A percentile compares a stretch with the other conserved stretches of the same genome.
Evolutionary conservation across 177 flowering plant species (phyloP).

Genomic region (Vitis hybrid): DNA sequence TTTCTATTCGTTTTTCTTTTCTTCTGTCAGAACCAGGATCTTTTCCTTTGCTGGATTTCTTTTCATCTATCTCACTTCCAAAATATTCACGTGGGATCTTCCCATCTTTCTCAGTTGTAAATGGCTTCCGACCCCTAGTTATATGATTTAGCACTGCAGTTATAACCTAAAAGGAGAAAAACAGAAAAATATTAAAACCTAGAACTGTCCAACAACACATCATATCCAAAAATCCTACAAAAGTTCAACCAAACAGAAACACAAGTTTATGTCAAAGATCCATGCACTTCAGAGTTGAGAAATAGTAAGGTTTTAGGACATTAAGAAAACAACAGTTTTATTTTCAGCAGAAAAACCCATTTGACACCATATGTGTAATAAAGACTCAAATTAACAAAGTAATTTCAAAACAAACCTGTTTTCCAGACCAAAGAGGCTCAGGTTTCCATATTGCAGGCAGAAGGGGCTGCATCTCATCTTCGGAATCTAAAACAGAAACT

Average conservation of each 20-base stretch:
- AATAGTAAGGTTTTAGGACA: too few species aligned
- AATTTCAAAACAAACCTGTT: conserved; percentile 57
- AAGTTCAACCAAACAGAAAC: background rate
- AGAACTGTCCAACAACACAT: background rate
- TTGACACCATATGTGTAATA: too few species aligned
- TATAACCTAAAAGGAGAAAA: conserved; percentile 59
- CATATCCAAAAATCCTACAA: background rate
- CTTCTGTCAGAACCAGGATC: background rate
- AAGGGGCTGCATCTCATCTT: conserved; percentile 48
- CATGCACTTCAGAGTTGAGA: too few species aligned
- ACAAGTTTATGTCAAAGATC: too few species aligned
- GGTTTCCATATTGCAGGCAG: conserved; percentile 86
- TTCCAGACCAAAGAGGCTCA: conserved; percentile 89
- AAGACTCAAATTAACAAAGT: background rate
- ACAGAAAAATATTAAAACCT: background rate
- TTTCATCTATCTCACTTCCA: conserved; percentile 20
- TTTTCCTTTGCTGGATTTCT: background rate
- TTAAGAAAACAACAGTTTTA: too few species aligned
- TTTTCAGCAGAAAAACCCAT: background rate
- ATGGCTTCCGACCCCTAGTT: conserved; percentile 63
- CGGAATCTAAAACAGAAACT: conserved; percentile 39
- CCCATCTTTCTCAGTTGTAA: conserved; percentile 62
- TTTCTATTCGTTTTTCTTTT: background rate
- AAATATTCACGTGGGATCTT: conserved; percentile 61
- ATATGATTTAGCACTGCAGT: conserved; percentile 76